Conservation (phyloP, 768 basidiomycete species). For the Boletales sp. region DNA sequence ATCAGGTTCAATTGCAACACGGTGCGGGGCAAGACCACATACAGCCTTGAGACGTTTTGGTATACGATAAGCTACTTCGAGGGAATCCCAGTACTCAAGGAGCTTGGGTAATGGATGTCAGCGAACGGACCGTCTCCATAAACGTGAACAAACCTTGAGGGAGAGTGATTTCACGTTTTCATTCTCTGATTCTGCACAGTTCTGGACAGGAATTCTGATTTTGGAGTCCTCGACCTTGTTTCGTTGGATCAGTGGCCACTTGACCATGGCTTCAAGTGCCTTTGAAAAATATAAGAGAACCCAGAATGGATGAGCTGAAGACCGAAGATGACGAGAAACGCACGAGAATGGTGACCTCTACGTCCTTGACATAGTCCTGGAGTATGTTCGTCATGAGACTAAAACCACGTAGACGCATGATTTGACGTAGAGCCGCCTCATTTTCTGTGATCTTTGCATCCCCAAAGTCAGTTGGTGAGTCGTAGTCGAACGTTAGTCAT, state of each 20-base stretch:
- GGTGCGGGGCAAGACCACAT: constrained; percentile 6
- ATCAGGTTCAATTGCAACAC: not conserved
- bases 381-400: constrained; percentile 88
- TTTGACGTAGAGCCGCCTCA: constrained; percentile 67
- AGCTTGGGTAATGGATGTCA: constrained; percentile 43
- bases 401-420: constrained; percentile 92
- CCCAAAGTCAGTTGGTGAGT: not conserved
- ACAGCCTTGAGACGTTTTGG: constrained; percentile 61
- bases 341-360: constrained; percentile 69
- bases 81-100: constrained; percentile 72
- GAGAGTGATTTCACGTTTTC: constrained; percentile 56
- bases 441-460: constrained; percentile 76
- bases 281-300: constrained; percentile 20
- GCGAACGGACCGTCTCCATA: not conserved
- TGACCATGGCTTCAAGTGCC: constrained; percentile 63
- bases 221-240: constrained; percentile 91
- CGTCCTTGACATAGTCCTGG: constrained; percentile 68
- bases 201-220: constrained; percentile 61
- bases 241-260: constrained; percentile 79
- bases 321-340: constrained; percentile 24
- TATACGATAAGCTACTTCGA: constrained; percentile 83
- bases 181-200: constrained; percentile 51
- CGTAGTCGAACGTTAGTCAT: not conserved
- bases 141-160: constrained; percentile 48
- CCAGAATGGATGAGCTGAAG: not conserved